Evolutionary conservation across 805 yeast species (phyloP).

Genomic region (Teunomyces pallodes): DNA sequence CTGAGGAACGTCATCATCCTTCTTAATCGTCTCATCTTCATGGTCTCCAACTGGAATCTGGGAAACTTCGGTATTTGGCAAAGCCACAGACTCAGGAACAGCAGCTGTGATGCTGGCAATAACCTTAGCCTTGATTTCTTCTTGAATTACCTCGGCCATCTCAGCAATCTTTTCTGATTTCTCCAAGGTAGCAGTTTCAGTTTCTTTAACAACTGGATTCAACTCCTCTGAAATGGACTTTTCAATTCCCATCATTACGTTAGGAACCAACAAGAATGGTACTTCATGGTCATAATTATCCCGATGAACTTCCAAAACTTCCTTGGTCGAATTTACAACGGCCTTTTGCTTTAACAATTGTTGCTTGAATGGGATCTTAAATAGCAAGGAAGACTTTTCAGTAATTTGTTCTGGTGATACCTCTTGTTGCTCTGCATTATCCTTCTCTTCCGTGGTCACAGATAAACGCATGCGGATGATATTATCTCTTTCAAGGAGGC

Average conservation of each 20-base stretch:
- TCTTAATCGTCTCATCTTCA: background rate
- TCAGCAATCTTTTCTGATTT: constrained; percentile 2
- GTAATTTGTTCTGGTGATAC: constrained; percentile 5
- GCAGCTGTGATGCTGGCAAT: background rate
- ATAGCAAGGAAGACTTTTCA: constrained; percentile 11
- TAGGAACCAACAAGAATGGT: constrained; percentile 25
- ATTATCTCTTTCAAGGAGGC: constrained; percentile 31
- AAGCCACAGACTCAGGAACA: background rate
- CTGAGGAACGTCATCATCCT: background rate
- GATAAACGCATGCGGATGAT: constrained; percentile 18
- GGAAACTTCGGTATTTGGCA: background rate
- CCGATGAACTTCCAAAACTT: background rate
- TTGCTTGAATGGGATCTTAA: constrained; percentile 24
- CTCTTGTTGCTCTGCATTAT: constrained; percentile 7
- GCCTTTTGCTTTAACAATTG: constrained; percentile 12
- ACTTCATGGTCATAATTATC: constrained; percentile 4
- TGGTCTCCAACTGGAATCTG: background rate
- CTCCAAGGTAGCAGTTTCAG: constrained; percentile 7
- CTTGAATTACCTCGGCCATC: constrained; percentile 1
- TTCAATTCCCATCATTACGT: constrained; percentile 21
- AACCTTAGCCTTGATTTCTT: constrained; percentile 2
- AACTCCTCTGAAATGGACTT: constrained; percentile 19
- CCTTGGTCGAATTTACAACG: background rate
- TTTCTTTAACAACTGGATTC: constrained; percentile 21
- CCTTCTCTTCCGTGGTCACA: constrained; percentile 18